A percentile compares a stretch with the other conserved stretches of the same genome.
Evolutionary conservation across 148 eudicot species (phyloP).

Genomic region (Rhododendron henanense): DNA sequence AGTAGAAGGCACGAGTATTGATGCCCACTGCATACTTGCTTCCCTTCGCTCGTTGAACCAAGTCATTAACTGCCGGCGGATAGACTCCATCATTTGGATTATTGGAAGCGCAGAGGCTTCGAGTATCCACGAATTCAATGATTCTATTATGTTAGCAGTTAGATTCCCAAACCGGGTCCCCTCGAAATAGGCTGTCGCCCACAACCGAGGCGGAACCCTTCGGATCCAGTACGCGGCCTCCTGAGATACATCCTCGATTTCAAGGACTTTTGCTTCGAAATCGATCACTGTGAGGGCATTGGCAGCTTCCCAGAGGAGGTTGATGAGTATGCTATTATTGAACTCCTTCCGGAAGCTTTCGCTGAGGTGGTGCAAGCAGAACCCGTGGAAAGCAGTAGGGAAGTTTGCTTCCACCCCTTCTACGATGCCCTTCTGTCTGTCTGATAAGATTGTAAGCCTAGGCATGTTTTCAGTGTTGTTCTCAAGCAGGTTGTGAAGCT

Average conservation of each 20-base stretch:
- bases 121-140: constrained; percentile 45
- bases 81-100: constrained; percentile 73
- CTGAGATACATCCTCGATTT: constrained; percentile 56
- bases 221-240: constrained; percentile 67
- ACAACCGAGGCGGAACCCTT: constrained; percentile 47
- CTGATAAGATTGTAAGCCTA: constrained; percentile 59
- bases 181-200: constrained; percentile 66
- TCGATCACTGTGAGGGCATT: constrained; percentile 47
- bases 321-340: constrained; percentile 48
- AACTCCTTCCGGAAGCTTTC: constrained; percentile 62
- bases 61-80: constrained; percentile 60
- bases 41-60: constrained; percentile 77
- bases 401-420: constrained; percentile 62
- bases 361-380: constrained; percentile 60
- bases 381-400: constrained; percentile 73
- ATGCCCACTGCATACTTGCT: constrained; percentile 55
- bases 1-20: constrained; percentile 55
- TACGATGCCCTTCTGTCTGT: constrained; percentile 52
- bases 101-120: constrained; percentile 60
- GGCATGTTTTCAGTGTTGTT: constrained; percentile 72
- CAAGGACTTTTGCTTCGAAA: constrained; percentile 48
- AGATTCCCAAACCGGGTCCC: constrained; percentile 55
- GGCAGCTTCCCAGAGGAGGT: constrained; percentile 65
- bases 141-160: constrained; percentile 48
- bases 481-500: constrained; percentile 57